Evolutionary conservation across 2,329 filamentous ascomycete genomes (phyloP).

Genomic region (Aspergillus fischeri): DNA sequence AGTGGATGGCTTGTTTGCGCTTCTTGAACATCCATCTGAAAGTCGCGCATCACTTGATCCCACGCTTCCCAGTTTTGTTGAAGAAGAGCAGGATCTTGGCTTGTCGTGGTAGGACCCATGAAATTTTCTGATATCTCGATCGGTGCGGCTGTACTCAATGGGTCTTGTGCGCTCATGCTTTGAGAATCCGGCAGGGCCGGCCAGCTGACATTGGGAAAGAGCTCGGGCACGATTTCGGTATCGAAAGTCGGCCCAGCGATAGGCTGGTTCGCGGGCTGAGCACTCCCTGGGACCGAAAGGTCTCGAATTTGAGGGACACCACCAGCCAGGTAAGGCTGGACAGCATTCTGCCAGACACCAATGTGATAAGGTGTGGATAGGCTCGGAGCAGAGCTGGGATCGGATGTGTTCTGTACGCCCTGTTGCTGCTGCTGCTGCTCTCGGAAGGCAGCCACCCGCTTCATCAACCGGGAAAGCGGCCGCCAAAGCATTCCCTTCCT

Average conservation of each 20-base stretch:
- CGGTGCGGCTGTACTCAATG: slow-evolving; percentile 5
- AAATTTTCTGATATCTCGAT: slow-evolving; percentile 8
- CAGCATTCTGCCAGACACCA: slow-evolving; percentile 1
- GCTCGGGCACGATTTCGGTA: slow-evolving; percentile 21
- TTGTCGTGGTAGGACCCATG: slow-evolving; percentile 8
- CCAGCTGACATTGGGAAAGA: slow-evolving; percentile 28
- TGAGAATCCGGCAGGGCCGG: slow-evolving; percentile 16
- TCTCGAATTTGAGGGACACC: slow-evolving; percentile 15
- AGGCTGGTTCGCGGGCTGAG: slow-evolving; percentile 2
- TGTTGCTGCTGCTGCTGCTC: slow-evolving; percentile 47
- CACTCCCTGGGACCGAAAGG: slow-evolving; percentile 7
- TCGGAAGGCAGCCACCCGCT: slow-evolving; percentile 53
- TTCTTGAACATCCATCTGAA: slow-evolving; percentile 33
- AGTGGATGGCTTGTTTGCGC: slow-evolving; percentile 14
- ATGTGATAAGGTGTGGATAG: slow-evolving; percentile 2
- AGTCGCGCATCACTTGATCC: slow-evolving; percentile 38
- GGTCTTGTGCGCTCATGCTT: slow-evolving; percentile 9
- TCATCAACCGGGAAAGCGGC: slow-evolving; percentile 58
- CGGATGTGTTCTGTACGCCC: slow-evolving; percentile 21
- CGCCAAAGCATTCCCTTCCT: slow-evolving; percentile 60
- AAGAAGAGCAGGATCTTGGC: slow-evolving; percentile 13
- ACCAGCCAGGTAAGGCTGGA: slow-evolving; percentile 11
- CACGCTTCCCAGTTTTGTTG: slow-evolving; percentile 32
- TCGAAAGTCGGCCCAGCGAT: slow-evolving; percentile 18
- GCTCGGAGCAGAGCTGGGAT: slow-evolving; percentile 7